Base-by-base conservation (phyloP, 169 alveolate genomes). In the Theileria luwenshuni region DNA sequence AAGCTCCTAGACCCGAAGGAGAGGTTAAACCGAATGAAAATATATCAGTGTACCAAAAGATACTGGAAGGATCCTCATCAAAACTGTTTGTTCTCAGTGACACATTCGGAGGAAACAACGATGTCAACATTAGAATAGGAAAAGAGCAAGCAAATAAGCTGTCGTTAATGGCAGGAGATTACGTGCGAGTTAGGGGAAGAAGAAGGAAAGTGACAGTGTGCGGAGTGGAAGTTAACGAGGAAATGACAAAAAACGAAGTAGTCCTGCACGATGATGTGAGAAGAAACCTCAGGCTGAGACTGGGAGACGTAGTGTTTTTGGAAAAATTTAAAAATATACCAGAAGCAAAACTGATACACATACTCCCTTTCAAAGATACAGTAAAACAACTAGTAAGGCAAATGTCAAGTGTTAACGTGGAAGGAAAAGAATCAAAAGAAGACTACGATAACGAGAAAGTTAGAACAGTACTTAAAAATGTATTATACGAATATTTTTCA, bases 141-240 rank as follows among this genome's bases (percentile, higher is more conserved):
- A 65, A 73, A 74, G 76, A 65, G 13, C 89, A 72, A 17, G 85
- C 85, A n/a, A 81, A 81, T 45, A 74, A n/a, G 38, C 65, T 81
- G 30, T 76, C 81, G 17, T 58, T 81, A 6, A 69, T 77, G 27
- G 67, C 68, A 47, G 89, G 89, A 35, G 64, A 73, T 38, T 33
- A 67, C 17, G 81, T 81, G 5, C 62, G 80, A 15, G 81, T 81
- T 0, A 25, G 61, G 0, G 89, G 89, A 13, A 61, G 75, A 23
- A 72, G 75, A 33, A 83, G 89, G 10, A 52, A 76, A n/a, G 80
- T 51, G 28, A 81, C 89, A 1, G 75, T 81, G 0, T 64, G 85
- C 30, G 81, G 60, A 13, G 89, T 81, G 33, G 48, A 49, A 17
- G 69, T 74, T 30, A 74, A 64, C 38, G 76, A 68, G 17, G 52